Base-by-base conservation (phyloP, 2,329 filamentous ascomycete genomes). In the Mariannaea elegans region DNA sequence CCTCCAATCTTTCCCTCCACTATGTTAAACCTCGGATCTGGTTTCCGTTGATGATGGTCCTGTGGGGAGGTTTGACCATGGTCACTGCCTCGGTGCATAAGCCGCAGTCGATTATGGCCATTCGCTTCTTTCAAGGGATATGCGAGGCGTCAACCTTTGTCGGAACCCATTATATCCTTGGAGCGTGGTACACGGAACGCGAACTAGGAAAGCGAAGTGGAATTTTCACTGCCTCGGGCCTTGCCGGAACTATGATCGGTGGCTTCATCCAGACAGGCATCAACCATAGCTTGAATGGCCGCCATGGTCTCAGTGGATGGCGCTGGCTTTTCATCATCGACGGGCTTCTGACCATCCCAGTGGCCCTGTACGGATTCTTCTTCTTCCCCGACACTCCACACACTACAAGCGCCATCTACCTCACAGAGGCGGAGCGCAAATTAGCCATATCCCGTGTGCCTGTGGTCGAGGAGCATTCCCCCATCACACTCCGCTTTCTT, bases 251-350 rank as follows among this genome's bases (percentile, higher is more conserved):
- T 39, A 70, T 77, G 59, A 72, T 78, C 27, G 75, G 74, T 2
- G 89, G 88, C 1, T 76, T 88, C 21, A 84, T 89, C 45, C 83
- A 85, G 16, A 85, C 85, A 0, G 86, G 88, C 1, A 90, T 93
- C 54, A 85, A 86, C 4, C 56, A 65, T 1, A 72, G 71, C 41
- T 63, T 78, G 51, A 55, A 77, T 29, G 80, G 83, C 2, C 76
- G 77, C 2, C 74, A 75, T 18, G 89, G 88, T 0, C 75, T 90
- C 1, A 83, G 78, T 0, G 88, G 88, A 7, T 92, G 88, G 88
- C 78, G 86, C 3, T 90, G 87, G 88, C 78, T 91, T 0, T 91
- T 91, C 74, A 88, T 91, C 36, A 84, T 91, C 9, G 89, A 92
- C 69, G 89, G 89, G 2, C 77, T 82, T 1, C 80, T 78, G 2